Percentiles rank a stretch among this genome's conserved stretches.
Evolutionary conservation across 2,329 filamentous ascomycete species (phyloP).

Genomic region (Neonectria faginata): DNA sequence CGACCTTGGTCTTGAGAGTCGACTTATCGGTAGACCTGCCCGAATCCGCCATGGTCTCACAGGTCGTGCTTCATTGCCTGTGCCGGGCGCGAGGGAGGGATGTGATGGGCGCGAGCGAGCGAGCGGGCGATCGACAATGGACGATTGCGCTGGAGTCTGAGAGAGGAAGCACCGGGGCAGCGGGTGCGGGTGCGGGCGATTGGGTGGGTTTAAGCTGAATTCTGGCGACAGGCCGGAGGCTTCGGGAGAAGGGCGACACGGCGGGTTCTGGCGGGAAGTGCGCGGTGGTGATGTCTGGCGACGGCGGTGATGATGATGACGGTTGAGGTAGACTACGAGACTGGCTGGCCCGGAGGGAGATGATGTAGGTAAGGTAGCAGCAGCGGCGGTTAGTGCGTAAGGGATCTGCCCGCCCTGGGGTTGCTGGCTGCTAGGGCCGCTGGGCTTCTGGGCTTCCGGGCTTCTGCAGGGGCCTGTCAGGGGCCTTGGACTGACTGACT

Average conservation of each 20-base stretch:
- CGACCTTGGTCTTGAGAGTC: conserved; percentile 50
- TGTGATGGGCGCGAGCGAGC: conserved; percentile 31
- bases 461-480: conserved; percentile 20
- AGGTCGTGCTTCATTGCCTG: conserved; percentile 48
- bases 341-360: conserved; percentile 1
- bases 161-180: neutral
- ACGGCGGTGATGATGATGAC: neutral
- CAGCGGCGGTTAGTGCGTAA: neutral
- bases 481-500: too few relatives aligned
- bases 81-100: conserved; percentile 19
- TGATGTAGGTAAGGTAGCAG: conserved; percentile 7
- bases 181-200: neutral
- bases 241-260: neutral
- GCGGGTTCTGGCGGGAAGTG: neutral
- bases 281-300: conserved; percentile 1
- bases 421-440: conserved; percentile 5
- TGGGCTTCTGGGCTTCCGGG: conserved; percentile 5
- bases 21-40: conserved; percentile 51
- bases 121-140: conserved; percentile 24
- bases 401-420: conserved; percentile 2
- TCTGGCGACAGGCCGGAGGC: neutral
- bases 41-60: conserved; percentile 58
- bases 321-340: neutral
- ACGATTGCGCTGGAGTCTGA: conserved; percentile 2
- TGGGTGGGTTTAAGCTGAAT: neutral